Evolutionary conservation across 202 grass and related monocot genomes (phyloP).

Genomic region (Alloteropsis angusta): DNA sequence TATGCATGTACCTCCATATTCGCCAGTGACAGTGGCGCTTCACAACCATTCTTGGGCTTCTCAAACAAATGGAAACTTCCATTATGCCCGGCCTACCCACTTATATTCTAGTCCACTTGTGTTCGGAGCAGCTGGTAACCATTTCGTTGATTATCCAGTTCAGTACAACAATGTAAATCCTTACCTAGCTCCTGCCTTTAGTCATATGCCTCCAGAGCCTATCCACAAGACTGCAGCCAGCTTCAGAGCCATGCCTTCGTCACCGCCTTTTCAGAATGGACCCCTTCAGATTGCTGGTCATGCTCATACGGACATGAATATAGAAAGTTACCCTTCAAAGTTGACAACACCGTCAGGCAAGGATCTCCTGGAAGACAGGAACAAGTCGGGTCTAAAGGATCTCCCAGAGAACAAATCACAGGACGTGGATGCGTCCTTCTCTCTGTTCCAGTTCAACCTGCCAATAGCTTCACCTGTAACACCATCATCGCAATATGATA

Average conservation of each 20-base stretch:
- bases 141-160: slow-evolving; percentile 42
- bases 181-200: slow-evolving; percentile 41
- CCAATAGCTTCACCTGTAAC: slow-evolving; percentile 45
- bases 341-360: background rate
- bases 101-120: slow-evolving; percentile 40
- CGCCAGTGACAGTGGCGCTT: slow-evolving; percentile 38
- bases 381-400: slow-evolving; percentile 12
- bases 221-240: slow-evolving; percentile 27
- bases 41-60: slow-evolving; percentile 52
- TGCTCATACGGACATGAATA: slow-evolving; percentile 24
- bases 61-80: slow-evolving; percentile 52
- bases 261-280: slow-evolving; percentile 3
- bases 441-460: slow-evolving; percentile 72
- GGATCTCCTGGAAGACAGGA: slow-evolving; percentile 16
- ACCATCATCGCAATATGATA: slow-evolving; percentile 44
- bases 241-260: slow-evolving; percentile 28
- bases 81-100: slow-evolving; percentile 39
- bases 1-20: slow-evolving; percentile 37
- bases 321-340: slow-evolving; percentile 20
- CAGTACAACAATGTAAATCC: slow-evolving; percentile 45
- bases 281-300: background rate
- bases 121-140: slow-evolving; percentile 38
- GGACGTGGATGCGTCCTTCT: slow-evolving; percentile 51
- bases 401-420: slow-evolving; percentile 16
- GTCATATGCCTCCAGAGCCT: slow-evolving; percentile 33